Base-by-base conservation (phyloP, 2,329 filamentous ascomycete species). In the Didymella pinodella region DNA sequence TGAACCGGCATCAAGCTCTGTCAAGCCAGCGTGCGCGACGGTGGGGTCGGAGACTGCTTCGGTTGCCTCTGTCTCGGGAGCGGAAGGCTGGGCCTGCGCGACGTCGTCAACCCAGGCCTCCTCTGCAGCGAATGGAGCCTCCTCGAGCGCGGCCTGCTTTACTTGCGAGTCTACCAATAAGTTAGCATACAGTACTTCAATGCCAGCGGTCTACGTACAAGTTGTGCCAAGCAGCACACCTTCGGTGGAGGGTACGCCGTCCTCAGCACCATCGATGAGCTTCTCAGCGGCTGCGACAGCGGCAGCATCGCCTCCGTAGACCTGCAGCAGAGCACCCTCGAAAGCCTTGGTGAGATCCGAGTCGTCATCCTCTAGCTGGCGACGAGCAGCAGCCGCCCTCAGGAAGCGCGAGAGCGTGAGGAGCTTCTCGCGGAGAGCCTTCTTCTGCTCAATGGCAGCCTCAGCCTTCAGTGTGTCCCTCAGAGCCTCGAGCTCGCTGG, bases 261-360 rank as follows among this genome's bases (percentile, higher is more conserved):
- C 90, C 14, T 88, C 83, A 26, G 86, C 83, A 32, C 90, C 91
- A 58, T 91, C 83, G 54, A 93, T 90, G 57, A 96, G 83, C 81
- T 91, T 93, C 71, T 91, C 78, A 79, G 92, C 92, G 56, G 90
- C 86, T 53, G 85, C 81, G 25, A 95, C 90, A 49, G 90, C 91
- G 66, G 81, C 84, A 64, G 90, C 85, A 70, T 94, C 90, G 46
- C 91, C 92, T 45, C 87, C 86, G 78, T 96, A 95, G 31, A 95
- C 89, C 60, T 89, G 85, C 46, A 93, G 82, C 57, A 96, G 82
- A 32, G 92, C 88, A 51, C 91, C 91, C 79, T 96, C 91, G 59
- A 95, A 88, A 34, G 91, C 92, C 77, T 88, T 87, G 77, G 88
- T 92, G 80, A 94, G 90, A 57, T 93, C 90, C 5, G 85, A 83